Base-by-base conservation (phyloP, 495 filamentous ascomycete species). In the Paragyromitra xinjiangensis region DNA sequence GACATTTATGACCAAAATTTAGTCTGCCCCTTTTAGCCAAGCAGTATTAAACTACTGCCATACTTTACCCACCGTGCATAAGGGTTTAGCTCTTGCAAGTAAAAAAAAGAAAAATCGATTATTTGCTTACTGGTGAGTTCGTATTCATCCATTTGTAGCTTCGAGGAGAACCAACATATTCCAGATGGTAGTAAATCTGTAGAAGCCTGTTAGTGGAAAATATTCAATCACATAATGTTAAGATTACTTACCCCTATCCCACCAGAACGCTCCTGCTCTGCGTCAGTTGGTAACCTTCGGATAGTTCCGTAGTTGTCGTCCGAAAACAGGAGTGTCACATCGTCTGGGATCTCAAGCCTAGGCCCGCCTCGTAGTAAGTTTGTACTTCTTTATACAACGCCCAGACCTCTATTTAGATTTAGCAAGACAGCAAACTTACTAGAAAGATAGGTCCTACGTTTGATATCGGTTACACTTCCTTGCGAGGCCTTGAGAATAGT, bases 101-200 rank as follows among this genome's bases (percentile, higher is more conserved):
- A 1, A 0, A 26, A 14, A 11, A 44, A 5, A 5, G 8, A 87
- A 88, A 81, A 90, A 16, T 11, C 1, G 26, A 16, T n/a, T 34
- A 5, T 12, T 22, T 7, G 34, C 84, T 6, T 67, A 55, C 48
- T 5, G 55, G 37, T 8, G 69, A 64, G 37, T 71, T 88, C 2
- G 89, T 91, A 81, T 91, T 91, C 78, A 91, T 90, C 90, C 89
- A 91, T 80, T 91, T 91, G 82, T 89, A 90, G 78, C 88, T 84
- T n/a, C 88, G 85, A 24, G 88, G 85, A 67, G 86, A 87, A 16
- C 90, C 90, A 39, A 91, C 90, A 78, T 90, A 88, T 71, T 87
- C 86, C 56, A 86, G 84, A 71, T 87, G 85, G 59, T 86, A 87
- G 78, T 88, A 87, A 6, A 88, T 9, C 69, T 64, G n/a, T 8